These are phyloP conservation scores for Ottelia alismoides DNA, from an alignment of 106 monocot species.

Conservation along the genomic window DNA sequence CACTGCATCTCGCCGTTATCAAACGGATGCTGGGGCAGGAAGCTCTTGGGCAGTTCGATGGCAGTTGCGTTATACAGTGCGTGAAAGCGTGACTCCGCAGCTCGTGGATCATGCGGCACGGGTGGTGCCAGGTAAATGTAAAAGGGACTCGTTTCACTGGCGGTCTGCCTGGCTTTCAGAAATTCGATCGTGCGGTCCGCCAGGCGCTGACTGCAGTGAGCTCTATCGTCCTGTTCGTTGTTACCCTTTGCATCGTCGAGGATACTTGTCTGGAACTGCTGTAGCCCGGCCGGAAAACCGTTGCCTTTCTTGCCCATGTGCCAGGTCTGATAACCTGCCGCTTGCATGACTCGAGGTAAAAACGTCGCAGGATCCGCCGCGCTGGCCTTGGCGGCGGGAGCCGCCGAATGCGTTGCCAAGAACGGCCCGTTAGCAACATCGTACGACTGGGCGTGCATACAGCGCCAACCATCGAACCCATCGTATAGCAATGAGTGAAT, in stretches of 20 bases:
- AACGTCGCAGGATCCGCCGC: neutral
- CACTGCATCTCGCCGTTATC: neutral
- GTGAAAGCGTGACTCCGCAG: neutral
- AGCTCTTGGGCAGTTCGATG: neutral
- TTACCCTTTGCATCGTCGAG: neutral
- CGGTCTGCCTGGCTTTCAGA: neutral
- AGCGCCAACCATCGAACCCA: too few relatives aligned
- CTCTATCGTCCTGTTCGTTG: neutral
- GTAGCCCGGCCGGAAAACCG: neutral
- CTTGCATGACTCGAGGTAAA: neutral
- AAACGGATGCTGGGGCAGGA: neutral
- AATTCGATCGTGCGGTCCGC: neutral
- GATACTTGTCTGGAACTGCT: neutral
- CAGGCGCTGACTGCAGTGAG: neutral
- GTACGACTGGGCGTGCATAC: neutral
- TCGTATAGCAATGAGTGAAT: neutral
- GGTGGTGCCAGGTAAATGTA: neutral
- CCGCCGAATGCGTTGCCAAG: neutral
- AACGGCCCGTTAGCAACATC: neutral
- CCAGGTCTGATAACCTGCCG: neutral
- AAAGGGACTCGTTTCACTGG: neutral
- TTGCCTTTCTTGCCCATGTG: neutral
- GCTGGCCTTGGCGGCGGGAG: neutral
- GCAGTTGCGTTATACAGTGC: neutral
- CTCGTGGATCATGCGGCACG: neutral